Conservation (phyloP, 78 protist genomes). For the Dictyostelium firmibasis region DNA sequence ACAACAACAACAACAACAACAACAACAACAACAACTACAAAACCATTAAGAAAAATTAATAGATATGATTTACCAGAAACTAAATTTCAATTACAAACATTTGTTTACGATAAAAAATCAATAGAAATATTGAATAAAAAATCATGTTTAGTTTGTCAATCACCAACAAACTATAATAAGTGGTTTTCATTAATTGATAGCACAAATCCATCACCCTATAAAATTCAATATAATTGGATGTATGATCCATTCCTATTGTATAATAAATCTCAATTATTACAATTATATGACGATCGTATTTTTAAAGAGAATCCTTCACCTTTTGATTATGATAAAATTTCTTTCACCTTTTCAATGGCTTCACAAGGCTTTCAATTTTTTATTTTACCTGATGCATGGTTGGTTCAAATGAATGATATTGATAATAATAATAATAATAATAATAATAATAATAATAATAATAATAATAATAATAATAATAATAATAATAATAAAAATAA, state of each 20-base stretch:
- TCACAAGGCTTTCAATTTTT: neutral
- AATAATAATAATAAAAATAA: neutral
- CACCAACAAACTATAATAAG: neutral
- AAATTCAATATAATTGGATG: slow-evolving; percentile 21
- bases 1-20: neutral
- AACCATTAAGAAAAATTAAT: neutral
- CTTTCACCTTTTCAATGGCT: slow-evolving; percentile 15
- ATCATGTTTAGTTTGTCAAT: neutral
- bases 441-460: neutral
- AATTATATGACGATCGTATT: neutral
- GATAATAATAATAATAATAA: neutral
- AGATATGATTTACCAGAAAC: slow-evolving; percentile 47
- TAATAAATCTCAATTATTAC: neutral
- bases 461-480: neutral
- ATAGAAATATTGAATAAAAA: neutral
- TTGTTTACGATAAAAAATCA: neutral
- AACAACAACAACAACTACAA: neutral
- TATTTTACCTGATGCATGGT: slow-evolving; percentile 10
- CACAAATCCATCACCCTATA: slow-evolving; percentile 4
- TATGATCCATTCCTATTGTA: slow-evolving; percentile 27
- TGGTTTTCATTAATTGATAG: neutral
- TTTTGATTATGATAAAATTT: slow-evolving; percentile 5
- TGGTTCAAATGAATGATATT: neutral
- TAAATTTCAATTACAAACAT: neutral
- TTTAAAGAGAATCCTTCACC: neutral